phyloP scores from a whole-genome alignment of 2,329 filamentous ascomycete genomes.

The Ophiostoma quercus region DNA sequence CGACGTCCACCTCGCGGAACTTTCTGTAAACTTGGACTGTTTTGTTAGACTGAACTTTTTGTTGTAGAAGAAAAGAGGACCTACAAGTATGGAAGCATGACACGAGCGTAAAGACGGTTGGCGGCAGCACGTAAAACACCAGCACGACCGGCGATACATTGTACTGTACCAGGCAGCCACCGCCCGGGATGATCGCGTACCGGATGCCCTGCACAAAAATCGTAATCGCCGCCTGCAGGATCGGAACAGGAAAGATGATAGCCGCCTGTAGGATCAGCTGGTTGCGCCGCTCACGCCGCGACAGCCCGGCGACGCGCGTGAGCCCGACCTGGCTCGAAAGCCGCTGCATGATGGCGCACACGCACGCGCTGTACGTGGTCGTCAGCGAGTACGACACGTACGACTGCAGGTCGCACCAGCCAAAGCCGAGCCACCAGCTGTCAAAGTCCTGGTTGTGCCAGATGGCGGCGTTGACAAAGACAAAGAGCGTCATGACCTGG shows the following conservation, averaged over 20 bases:
- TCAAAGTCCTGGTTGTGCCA: constrained; percentile 50
- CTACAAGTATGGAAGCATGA: constrained; percentile 43
- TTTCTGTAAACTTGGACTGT: constrained; percentile 45
- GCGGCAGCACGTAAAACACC: constrained; percentile 46
- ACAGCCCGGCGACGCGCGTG: constrained; percentile 39
- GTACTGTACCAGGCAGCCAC: constrained; percentile 46
- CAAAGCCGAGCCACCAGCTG: constrained; percentile 48
- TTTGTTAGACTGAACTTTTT: constrained; percentile 13
- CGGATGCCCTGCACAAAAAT: constrained; percentile 45
- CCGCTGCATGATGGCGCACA: constrained; percentile 52
- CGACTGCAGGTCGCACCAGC: constrained; percentile 50
- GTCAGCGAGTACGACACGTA: constrained; percentile 37
- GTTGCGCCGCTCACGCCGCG: constrained; percentile 39
- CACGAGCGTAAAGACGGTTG: constrained; percentile 40
- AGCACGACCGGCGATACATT: constrained; percentile 45
- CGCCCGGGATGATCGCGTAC: constrained; percentile 46
- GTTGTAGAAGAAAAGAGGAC: neutral
- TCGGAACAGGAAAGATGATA: constrained; percentile 51
- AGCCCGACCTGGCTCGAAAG: constrained; percentile 48
- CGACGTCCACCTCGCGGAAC: constrained; percentile 44
- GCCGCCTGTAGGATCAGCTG: constrained; percentile 45
- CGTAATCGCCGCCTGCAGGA: constrained; percentile 46
- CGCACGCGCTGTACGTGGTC: constrained; percentile 45
- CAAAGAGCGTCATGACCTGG: constrained; percentile 43
- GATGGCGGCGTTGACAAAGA: constrained; percentile 47